Evolutionary conservation across 139 green algal species (phyloP), one percentile per base, ranked within the genome.

Genomic region (Chlorella sp.): DNA sequence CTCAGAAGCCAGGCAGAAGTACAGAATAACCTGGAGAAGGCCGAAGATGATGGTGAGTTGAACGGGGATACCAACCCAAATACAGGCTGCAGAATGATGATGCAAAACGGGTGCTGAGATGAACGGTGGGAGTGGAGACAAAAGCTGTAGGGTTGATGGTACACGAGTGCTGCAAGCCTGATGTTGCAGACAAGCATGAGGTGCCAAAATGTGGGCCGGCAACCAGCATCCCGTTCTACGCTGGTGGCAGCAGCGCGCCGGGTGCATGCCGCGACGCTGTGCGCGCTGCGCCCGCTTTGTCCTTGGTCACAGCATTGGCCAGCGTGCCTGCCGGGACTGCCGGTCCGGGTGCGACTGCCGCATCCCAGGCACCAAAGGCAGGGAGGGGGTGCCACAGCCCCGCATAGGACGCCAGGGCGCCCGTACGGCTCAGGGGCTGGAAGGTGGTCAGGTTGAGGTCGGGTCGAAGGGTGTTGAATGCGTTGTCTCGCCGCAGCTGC

Each of bases 211-310:
- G n/a, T n/a, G n/a, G n/a, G n/a, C n/a, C n/a, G n/a, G n/a, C n/a
- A n/a, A n/a, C n/a, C n/a, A n/a, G n/a, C n/a, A n/a, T n/a, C n/a
- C n/a, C n/a, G n/a, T n/a, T n/a, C 15, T 60, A 72, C 30, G 32
- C 28, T 7, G 41, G 70, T 16, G 70, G 70, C 70, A 78, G 70
- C 39, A 78, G 70, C 39, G 70, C 70, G 23, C 70, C 70, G 1
- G 70, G 70, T 16, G 70, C 70, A 15, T 60, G 41, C 32, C 70
- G 39, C 41, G 56, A 47, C 70, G 70, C 39, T 60, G 70, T 78
- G 70, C 70, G 70, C 26, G 70, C 70, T 26, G 70, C 12, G 26
- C 70, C 70, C 41, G 32, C 70, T 47, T 78, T 78, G 39, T 78
- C 70, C 26, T 47, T 21, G 39, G 13, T 13, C 70, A 78, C 70